These are phyloP conservation scores for Sporothrix pseudoabietina DNA, from an alignment of 2,329 filamentous ascomycete genomes.

Conservation along the genomic window DNA sequence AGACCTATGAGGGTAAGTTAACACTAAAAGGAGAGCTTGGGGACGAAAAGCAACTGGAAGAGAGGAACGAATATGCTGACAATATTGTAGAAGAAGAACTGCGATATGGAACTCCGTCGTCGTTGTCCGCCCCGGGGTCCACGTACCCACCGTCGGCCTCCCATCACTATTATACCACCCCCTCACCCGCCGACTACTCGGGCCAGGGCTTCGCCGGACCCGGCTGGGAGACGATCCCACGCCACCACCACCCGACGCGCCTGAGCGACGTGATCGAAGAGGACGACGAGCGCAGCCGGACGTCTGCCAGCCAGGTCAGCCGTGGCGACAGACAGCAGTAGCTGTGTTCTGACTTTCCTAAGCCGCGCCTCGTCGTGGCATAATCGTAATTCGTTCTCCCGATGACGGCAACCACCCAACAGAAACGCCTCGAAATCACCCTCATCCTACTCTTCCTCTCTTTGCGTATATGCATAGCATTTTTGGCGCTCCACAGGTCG, in stretches of 20 bases:
- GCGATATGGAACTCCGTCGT: slow-evolving; percentile 59
- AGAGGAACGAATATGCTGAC: slow-evolving; percentile 14
- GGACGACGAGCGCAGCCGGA: slow-evolving; percentile 78
- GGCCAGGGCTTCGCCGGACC: slow-evolving; percentile 67
- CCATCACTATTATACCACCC: slow-evolving; percentile 49
- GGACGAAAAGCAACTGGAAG: not conserved
- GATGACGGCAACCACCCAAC: not conserved
- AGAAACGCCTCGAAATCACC: not conserved
- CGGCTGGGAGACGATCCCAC: slow-evolving; percentile 71
- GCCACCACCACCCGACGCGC: slow-evolving; percentile 84
- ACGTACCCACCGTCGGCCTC: slow-evolving; percentile 44
- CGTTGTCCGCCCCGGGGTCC: slow-evolving; percentile 40
- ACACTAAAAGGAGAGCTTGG: not conserved
- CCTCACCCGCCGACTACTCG: slow-evolving; percentile 60
- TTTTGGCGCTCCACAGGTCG: slow-evolving; percentile 25
- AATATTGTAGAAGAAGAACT: slow-evolving; percentile 53
- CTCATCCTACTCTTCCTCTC: not conserved
- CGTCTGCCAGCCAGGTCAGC: slow-evolving; percentile 67
- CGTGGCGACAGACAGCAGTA: slow-evolving; percentile 40
- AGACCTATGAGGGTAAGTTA: slow-evolving; percentile 27
- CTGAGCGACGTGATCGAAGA: slow-evolving; percentile 87
- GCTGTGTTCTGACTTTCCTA: not conserved
- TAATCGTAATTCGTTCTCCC: not conserved
- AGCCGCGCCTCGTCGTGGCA: not conserved
- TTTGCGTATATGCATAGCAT: slow-evolving; percentile 23